A percentile compares a stretch with the other conserved stretches of the same genome.
Conservation (phyloP, 768 basidiomycete species). For the Multifurca ochricompacta region DNA sequence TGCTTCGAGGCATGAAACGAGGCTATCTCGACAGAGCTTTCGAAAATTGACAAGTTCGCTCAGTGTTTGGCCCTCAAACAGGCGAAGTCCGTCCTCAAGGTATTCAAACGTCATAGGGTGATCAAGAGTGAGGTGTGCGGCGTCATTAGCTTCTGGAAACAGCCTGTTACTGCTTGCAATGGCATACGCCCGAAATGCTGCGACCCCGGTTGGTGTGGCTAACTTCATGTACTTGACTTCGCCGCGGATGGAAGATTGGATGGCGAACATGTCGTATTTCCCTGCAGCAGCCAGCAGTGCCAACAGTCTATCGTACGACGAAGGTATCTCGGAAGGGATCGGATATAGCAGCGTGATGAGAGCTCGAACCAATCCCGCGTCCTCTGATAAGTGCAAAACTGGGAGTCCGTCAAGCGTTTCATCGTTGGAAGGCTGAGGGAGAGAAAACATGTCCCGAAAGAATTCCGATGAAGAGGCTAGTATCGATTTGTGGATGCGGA, state of each 20-base stretch:
- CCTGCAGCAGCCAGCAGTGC: conserved; percentile 17
- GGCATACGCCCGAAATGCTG: conserved; percentile 16
- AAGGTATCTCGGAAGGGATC: not conserved
- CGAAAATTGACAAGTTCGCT: not conserved
- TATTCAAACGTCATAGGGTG: conserved; percentile 3
- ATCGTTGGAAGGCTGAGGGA: conserved; percentile 15
- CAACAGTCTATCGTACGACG: not conserved
- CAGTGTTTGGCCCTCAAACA: not conserved
- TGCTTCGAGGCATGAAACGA: not conserved
- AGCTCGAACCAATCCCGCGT: conserved; percentile 2
- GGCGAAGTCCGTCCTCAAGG: not conserved
- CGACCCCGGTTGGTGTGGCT: not conserved
- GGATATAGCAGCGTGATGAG: conserved; percentile 13
- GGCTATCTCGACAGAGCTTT: not conserved
- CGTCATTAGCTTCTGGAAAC: not conserved
- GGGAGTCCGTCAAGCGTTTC: conserved; percentile 9
- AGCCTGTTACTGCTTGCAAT: conserved; percentile 9
- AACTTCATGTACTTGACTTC: not conserved
- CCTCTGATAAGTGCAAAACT: conserved; percentile 13
- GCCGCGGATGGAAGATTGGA: not conserved
- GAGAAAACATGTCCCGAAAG: conserved; percentile 27
- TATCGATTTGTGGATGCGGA: conserved; percentile 28
- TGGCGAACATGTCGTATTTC: conserved; percentile 24
- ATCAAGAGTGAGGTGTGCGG: not conserved
- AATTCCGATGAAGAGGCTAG: conserved; percentile 27